Conservation (phyloP, 768 basidiomycete genomes). For the Mycena haematopus region DNA sequence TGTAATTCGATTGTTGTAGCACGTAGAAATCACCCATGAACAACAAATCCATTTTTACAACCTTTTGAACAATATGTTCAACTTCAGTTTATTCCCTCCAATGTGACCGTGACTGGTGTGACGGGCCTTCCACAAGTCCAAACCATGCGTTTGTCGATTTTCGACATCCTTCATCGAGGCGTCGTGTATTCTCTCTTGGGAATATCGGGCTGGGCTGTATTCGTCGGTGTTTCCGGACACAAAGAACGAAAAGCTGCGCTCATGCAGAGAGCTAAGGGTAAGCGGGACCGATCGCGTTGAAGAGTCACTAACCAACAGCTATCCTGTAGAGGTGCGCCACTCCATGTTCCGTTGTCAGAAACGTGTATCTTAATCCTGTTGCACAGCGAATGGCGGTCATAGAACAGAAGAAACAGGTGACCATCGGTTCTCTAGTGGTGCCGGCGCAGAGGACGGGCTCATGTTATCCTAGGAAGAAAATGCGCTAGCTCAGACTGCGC, state of each 20-base stretch:
- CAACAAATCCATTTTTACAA: neutral
- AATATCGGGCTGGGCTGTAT: constrained; percentile 58
- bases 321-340: constrained; percentile 21
- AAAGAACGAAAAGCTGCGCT: constrained; percentile 47
- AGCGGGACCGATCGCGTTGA: constrained; percentile 25
- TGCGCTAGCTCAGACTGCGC: constrained; percentile 29
- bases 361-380: neutral
- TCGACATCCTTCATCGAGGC: constrained; percentile 60
- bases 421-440: too few species aligned
- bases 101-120: constrained; percentile 15
- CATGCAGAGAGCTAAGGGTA: constrained; percentile 61
- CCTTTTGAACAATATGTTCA: neutral
- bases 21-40: constrained; percentile 5
- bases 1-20: constrained; percentile 25
- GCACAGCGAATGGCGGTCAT: constrained; percentile 18
- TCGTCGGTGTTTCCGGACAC: constrained; percentile 59
- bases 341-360: neutral
- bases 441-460: neutral
- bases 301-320: constrained; percentile 2
- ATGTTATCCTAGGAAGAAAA: constrained; percentile 18
- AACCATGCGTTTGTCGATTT: constrained; percentile 29
- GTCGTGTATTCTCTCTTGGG: constrained; percentile 61
- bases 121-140: neutral
- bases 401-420: constrained; percentile 23
- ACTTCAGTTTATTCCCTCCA: neutral